Conservation (phyloP, 192 early-diverging fungal species). For the Linnemannia schmuckeri region DNA sequence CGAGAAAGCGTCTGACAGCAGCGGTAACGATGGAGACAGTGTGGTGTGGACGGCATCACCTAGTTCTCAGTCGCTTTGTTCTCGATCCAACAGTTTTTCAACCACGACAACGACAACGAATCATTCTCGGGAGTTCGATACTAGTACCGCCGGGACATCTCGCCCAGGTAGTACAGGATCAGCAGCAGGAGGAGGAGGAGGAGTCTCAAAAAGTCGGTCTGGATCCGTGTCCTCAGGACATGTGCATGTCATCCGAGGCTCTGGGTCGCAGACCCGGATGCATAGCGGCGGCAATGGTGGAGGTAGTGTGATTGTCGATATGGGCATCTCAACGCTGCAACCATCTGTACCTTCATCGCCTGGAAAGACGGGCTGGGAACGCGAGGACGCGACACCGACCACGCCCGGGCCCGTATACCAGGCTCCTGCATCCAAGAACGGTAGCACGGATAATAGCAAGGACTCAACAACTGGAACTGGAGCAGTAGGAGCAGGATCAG, state of each 20-base stretch:
- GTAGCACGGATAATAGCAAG: not conserved
- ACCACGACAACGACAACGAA: not conserved
- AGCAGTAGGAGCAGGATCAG: not conserved
- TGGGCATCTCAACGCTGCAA: not conserved
- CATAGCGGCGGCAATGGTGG: not conserved
- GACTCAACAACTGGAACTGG: not conserved
- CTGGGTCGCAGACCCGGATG: not conserved
- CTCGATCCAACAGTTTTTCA: not conserved
- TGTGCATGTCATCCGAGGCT: not conserved
- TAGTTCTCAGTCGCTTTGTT: not conserved
- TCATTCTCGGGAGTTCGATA: too few species aligned
- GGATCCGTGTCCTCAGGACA: conserved; percentile 15
- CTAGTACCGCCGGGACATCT: too few species aligned
- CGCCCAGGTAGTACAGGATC: not conserved
- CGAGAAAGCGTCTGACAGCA: not conserved
- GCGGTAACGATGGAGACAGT: not conserved
- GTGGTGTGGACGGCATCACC: not conserved
- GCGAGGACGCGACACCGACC: conserved; percentile 26
- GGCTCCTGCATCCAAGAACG: not conserved
- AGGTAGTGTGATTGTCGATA: conserved; percentile 11
- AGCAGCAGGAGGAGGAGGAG: not conserved
- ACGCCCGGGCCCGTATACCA: conserved; percentile 8
- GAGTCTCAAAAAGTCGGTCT: conserved; percentile 13
- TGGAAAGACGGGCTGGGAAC: conserved; percentile 35
- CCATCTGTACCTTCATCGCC: conserved; percentile 7